Evolutionary conservation across 1,284 basidiomycete species (phyloP).

Genomic region (Fomes fomentarius): DNA sequence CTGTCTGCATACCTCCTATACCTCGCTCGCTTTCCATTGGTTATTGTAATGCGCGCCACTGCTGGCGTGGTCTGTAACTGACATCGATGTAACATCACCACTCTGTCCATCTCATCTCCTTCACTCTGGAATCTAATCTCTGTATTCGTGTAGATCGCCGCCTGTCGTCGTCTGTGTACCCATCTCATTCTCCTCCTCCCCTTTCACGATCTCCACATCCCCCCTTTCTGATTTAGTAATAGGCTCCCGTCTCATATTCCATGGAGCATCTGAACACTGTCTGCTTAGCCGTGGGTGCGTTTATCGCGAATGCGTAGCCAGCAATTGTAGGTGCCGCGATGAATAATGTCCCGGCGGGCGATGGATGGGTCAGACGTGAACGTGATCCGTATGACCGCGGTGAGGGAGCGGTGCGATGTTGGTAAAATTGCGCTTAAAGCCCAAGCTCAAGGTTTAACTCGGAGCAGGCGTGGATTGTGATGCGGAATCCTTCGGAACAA

Average conservation of each 20-base stretch:
- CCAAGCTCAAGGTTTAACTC: neutral
- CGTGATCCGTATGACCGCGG: too few species aligned
- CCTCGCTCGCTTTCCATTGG: neutral
- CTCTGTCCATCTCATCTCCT: slow-evolving; percentile 1
- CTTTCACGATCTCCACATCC: neutral
- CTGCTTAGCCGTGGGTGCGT: neutral
- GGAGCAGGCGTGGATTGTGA: slow-evolving; percentile 16
- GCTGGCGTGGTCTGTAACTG: slow-evolving; percentile 21
- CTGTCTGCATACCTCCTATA: slow-evolving; percentile 9
- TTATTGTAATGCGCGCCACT: slow-evolving; percentile 18
- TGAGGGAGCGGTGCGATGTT: too few species aligned
- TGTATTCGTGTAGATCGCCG: slow-evolving; percentile 23
- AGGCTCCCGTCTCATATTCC: neutral
- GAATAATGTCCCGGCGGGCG: neutral
- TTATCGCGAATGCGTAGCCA: neutral
- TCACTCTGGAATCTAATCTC: slow-evolving; percentile 12
- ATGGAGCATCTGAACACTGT: slow-evolving; percentile 4
- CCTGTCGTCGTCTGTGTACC: neutral
- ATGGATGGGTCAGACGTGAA: too few species aligned
- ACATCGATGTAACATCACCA: slow-evolving; percentile 18
- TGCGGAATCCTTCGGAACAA: slow-evolving; percentile 27
- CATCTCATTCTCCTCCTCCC: neutral
- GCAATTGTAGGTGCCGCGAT: neutral
- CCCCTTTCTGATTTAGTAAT: too few species aligned
- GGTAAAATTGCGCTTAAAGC: neutral